Evolutionary conservation across 2,329 filamentous ascomycete genomes (phyloP), one percentile per base, ranked within the genome.

Genomic region (Aspergillus viridinutans): DNA sequence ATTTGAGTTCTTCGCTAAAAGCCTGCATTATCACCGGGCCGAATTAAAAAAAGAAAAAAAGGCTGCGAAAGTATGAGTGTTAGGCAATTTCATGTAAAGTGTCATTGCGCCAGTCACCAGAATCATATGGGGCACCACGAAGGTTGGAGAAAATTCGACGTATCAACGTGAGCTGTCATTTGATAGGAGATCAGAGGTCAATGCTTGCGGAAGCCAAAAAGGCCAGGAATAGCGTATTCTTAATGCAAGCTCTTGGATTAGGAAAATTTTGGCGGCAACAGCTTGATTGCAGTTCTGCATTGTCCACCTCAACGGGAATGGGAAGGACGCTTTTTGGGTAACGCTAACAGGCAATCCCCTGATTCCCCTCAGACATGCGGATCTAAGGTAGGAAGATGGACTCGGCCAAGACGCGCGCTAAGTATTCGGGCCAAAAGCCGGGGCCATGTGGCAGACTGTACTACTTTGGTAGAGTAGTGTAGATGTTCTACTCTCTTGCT

Each of bases 141-240:
- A 52, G 54, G 26, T 54, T 54, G 54, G 55, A 55, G 54, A 54
- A 56, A 56, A 68, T 65, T 59, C 57, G 67, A 70, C 67, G 61
- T 66, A 67, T 70, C 68, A 65, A 61, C 64, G 59, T 64, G 65
- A 67, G 63, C 61, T 62, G 59, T 68, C 65, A 59, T 60, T 65
- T 14, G 64, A 55, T 53, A 57, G 59, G 54, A 55, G 43, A 47
- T 47, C 43, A 47, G 57, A 60, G 64, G 58, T 59, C 56, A 55
- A 56, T 58, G 58, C 55, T 52, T 50, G 50, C 35, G 52, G 21
- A 49, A 49, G 21, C 21, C 38, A 54, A 49, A 25, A 12, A 23
- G 43, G 5, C 12, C 23, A 47, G 48, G 57, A 55, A 50, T 52
- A 50, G 28, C 38, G 38, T 53, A 21, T 17, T 52, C 42, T 55